Conservation (phyloP, 768 basidiomycete genomes). For the Mycena epipterygia region DNA sequence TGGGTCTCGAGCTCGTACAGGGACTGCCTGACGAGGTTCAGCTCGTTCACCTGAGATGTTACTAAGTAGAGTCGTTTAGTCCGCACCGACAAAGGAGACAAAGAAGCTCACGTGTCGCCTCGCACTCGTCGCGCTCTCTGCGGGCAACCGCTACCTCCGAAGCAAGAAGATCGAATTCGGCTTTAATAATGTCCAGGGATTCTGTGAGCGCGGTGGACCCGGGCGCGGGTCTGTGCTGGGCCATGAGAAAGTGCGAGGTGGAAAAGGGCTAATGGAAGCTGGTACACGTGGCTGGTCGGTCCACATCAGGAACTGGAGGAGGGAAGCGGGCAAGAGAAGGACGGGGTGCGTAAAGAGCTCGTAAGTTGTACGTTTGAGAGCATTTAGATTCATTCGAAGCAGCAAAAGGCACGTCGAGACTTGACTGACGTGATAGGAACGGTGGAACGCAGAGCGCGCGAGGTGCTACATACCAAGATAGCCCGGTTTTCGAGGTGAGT, state of each 20-base stretch:
- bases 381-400: neutral
- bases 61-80: slow-evolving; percentile 53
- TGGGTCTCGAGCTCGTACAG: slow-evolving; percentile 81
- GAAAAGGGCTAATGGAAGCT: slow-evolving; percentile 29
- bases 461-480: too few species aligned
- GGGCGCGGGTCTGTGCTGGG: slow-evolving; percentile 32
- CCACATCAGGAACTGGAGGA: neutral
- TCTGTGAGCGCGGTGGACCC: slow-evolving; percentile 57
- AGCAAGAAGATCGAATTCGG: slow-evolving; percentile 77
- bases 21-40: slow-evolving; percentile 78
- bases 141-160: slow-evolving; percentile 68
- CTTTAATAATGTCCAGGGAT: slow-evolving; percentile 74
- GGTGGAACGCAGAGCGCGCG: too few species aligned
- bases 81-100: slow-evolving; percentile 1
- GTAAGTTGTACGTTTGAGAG: slow-evolving; percentile 22
- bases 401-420: neutral
- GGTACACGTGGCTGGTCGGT: slow-evolving; percentile 26
- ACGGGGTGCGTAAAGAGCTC: slow-evolving; percentile 16
- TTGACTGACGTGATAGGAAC: neutral
- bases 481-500: too few species aligned
- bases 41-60: slow-evolving; percentile 75
- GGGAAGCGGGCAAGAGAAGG: slow-evolving; percentile 17
- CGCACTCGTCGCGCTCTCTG: slow-evolving; percentile 79
- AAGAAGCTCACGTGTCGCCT: slow-evolving; percentile 69
- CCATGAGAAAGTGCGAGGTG: slow-evolving; percentile 32